Conservation (phyloP, 495 filamentous ascomycete genomes). For the Bryoglossum gracile region DNA sequence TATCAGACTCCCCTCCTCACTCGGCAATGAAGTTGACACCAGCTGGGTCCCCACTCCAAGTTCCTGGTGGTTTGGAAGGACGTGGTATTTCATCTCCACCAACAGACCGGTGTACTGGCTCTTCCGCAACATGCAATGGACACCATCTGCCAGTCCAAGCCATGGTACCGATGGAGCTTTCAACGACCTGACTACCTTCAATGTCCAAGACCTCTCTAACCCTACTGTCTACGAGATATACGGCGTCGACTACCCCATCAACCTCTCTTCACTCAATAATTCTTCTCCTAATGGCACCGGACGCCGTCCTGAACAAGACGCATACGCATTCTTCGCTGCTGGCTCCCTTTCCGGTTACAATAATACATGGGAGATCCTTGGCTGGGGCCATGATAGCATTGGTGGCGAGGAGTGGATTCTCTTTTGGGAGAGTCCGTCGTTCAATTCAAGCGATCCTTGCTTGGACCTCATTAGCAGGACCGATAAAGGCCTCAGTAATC, state of each 20-base stretch:
- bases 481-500: neutral
- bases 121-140: slow-evolving; percentile 3
- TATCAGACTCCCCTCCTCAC: too few species aligned
- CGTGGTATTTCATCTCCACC: neutral
- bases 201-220: neutral
- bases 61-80: neutral
- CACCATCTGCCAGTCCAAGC: neutral
- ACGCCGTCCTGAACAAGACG: neutral
- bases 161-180: neutral
- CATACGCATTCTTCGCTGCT: neutral
- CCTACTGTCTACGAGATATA: neutral
- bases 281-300: too few species aligned
- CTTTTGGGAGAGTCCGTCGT: neutral
- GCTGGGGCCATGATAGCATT: neutral
- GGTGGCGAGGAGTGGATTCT: neutral
- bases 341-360: neutral
- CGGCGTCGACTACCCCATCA: neutral
- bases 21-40: too few species aligned
- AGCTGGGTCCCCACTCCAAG: neutral
- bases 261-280: too few species aligned
- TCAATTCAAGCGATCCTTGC: neutral
- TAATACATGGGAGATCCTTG: slow-evolving; percentile 4
- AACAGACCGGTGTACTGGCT: neutral
- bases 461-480: neutral
- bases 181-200: neutral